Base-by-base conservation (phyloP, 257 asterid genomes). In the Solanum appendiculatum region DNA sequence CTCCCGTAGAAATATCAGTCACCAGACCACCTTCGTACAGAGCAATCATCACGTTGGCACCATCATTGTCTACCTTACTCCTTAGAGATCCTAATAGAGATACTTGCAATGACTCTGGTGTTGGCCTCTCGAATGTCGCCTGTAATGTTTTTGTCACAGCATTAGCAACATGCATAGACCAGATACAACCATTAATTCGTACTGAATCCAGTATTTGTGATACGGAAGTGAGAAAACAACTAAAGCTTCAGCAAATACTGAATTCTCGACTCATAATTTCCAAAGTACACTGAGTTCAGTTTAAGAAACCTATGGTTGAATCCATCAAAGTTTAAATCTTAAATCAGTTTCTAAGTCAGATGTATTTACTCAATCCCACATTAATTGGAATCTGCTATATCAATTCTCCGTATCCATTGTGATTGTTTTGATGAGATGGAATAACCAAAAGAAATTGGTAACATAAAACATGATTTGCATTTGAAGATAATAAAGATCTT, bases 51-150 rank as follows among this genome's bases (percentile, higher is more conserved):
- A 94, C 80, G 87, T 90, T 86, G 21, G 42, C 93, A 18, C 96
- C 96, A 23, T 89, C 89, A 5, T 80, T 82, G 60, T 91, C 98
- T 84, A 92, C 95, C 87, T 92, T 94, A 5, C 90, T 86, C 90
- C 93, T 92, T 20, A 95, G 58, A 60, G 94, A 87, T 88, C 98
- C 98, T 1, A 91, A 90, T 5, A 95, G 63, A 15, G 96, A 87
- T 31, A 96, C 98, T 86, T 90, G 93, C 80, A 96, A 75, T 11
- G 96, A 86, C 20, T 91, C 94, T 37, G 93, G 87, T 13, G 92
- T 86, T 9, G 96, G 91, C 93, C 86, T 92, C 75, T 92, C 90
- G 88, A 95, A 96, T 27, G 92, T 92, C 2, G 95, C 99, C 98
- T 95, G 93, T 72, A 29, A 14, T 12, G 16, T 39, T 63, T 29